Evolutionary conservation across 306 rosid genomes (phyloP).

Genomic region (Begonia masoniana): DNA sequence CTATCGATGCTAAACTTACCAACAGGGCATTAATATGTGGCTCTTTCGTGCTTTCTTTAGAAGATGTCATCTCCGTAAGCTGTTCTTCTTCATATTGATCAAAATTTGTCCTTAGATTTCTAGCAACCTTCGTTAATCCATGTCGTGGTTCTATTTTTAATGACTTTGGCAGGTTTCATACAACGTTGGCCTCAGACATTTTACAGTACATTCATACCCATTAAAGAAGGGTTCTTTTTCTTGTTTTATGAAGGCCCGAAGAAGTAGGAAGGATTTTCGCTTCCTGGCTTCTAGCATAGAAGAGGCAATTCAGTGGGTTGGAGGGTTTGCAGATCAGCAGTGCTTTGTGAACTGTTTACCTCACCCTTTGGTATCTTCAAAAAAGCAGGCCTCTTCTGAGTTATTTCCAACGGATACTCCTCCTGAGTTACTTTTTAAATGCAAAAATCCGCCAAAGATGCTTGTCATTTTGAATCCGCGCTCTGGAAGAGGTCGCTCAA

Average conservation of each 20-base stretch:
- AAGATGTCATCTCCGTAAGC: conserved; percentile 85
- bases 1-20: conserved; percentile 73
- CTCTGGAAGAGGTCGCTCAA: conserved; percentile 94
- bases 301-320: conserved; percentile 96
- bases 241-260: conserved; percentile 53
- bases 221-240: conserved; percentile 60
- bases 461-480: conserved; percentile 95
- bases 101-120: conserved; percentile 16
- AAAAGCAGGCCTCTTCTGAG: conserved; percentile 95
- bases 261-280: conserved; percentile 68
- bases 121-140: conserved; percentile 11
- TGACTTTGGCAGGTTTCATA: conserved; percentile 71
- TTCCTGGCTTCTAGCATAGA: conserved; percentile 71
- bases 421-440: conserved; percentile 84
- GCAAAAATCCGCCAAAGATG: conserved; percentile 89
- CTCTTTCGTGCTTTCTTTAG: conserved; percentile 55
- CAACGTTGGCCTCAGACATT: conserved; percentile 90
- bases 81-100: conserved; percentile 13
- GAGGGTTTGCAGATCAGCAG: conserved; percentile 94
- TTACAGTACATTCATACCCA: conserved; percentile 83
- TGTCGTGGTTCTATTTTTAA: conserved; percentile 17
- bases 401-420: conserved; percentile 71
- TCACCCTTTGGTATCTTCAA: conserved; percentile 81
- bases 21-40: conserved; percentile 89
- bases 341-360: conserved; percentile 90